These are phyloP conservation scores for Teratosphaeriaceae sp. DNA, from an alignment of 2,329 filamentous ascomycete genomes.

Conservation along the genomic window DNA sequence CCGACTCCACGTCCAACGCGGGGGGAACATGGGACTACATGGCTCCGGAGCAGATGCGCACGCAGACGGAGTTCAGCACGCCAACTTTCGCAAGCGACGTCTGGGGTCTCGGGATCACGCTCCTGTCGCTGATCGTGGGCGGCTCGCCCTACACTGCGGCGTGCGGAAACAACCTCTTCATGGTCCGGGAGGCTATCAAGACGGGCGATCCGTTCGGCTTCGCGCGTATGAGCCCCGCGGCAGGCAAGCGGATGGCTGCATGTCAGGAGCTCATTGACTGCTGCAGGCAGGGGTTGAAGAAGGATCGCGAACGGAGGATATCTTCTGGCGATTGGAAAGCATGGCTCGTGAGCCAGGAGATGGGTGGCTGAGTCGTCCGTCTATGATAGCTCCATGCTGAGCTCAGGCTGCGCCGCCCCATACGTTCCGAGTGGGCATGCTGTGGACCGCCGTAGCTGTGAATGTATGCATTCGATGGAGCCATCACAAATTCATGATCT, in stretches of 20 bases:
- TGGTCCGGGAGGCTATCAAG: slow-evolving; percentile 39
- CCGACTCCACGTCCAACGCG: slow-evolving; percentile 20
- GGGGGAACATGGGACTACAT: slow-evolving; percentile 45
- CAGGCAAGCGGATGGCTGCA: slow-evolving; percentile 25
- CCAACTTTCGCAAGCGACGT: slow-evolving; percentile 34
- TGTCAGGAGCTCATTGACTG: slow-evolving; percentile 31
- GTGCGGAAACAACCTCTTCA: slow-evolving; percentile 33
- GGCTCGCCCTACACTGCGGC: slow-evolving; percentile 35
- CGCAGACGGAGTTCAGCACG: slow-evolving; percentile 21
- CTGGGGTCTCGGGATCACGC: slow-evolving; percentile 40
- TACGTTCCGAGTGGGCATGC: too few species aligned
- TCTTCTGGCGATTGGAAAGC: slow-evolving; percentile 25
- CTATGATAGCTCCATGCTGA: too few species aligned
- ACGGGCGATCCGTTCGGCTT: slow-evolving; percentile 35
- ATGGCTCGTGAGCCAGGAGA: slow-evolving; percentile 24
- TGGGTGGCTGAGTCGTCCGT: not conserved
- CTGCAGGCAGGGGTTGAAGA: slow-evolving; percentile 33
- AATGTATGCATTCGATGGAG: too few species aligned
- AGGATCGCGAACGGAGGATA: slow-evolving; percentile 25
- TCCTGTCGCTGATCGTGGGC: slow-evolving; percentile 38
- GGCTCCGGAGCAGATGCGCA: slow-evolving; percentile 29
- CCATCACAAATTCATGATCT: too few species aligned
- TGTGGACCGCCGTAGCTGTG: too few species aligned
- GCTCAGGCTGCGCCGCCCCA: too few species aligned
- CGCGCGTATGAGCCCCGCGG: slow-evolving; percentile 31